Evolutionary conservation across 2,329 filamentous ascomycete species (phyloP), one percentile per base, ranked within the genome.

Genomic region (Aspergillus amoenus): DNA sequence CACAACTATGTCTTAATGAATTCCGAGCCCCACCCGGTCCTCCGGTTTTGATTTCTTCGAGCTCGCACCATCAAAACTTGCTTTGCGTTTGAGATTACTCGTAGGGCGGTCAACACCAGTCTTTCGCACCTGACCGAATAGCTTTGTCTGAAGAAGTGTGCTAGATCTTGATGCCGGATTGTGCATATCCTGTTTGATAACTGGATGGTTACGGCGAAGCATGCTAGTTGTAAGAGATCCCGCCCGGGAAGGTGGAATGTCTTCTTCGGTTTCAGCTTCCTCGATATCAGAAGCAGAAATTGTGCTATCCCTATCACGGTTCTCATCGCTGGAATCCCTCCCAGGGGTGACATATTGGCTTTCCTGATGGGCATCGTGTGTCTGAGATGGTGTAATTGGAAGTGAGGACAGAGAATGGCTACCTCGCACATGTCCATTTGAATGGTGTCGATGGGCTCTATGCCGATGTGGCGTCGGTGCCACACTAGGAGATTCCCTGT

Each of bases 341-440:
- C 82, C 79, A 0, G 88, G 85, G 48, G 88, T 85, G 49, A 86
- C 78, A 64, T 89, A 81, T 4, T 78, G 80, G 15, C 76, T 74
- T 47, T 81, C 79, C 41, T 79, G 76, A 40, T 78, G 80, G 34
- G 75, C 73, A 12, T 78, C 75, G 49, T 83, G 81, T 43, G 79
- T 73, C 13, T 84, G 81, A 43, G 79, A 78, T 9, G 91, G 91
- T 2, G 91, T 96, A 5, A 86, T 86, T 7, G 91, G 91, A 5
- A 96, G 79, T 1, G 92, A 94, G 0, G 92, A 95, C 71, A 96
- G 80, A 44, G 91, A 94, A 70, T 95, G 91, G 30, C 87, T 85
- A 57, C 88, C 90, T 64, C 91, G 86, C 17, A 82, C 84, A 70
- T 96, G 91, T 55, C 84, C 85, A 42, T 57, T 65, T 54, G 82